These are phyloP conservation scores for Santalum album DNA, from an alignment of 164 flowering plant genomes.

Conservation along the genomic window DNA sequence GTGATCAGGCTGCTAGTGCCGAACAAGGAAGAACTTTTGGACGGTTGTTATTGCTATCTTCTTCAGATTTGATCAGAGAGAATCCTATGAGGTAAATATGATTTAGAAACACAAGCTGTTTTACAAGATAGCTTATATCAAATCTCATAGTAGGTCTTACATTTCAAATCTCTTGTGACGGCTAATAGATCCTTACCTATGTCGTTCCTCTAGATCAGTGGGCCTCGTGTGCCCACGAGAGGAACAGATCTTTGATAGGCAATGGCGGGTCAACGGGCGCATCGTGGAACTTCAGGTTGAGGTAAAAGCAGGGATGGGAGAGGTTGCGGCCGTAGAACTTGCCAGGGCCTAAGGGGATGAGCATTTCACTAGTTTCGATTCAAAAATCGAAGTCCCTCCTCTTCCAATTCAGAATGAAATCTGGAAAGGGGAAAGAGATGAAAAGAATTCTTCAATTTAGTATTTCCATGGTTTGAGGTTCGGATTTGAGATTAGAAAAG, in stretches of 20 bases:
- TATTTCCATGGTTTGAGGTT: too few species aligned
- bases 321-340: conserved; percentile 88
- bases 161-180: too few species aligned
- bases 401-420: too few species aligned
- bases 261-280: conserved; percentile 67
- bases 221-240: conserved; percentile 81
- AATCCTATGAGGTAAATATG: too few species aligned
- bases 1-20: conserved; percentile 46
- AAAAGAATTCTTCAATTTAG: too few species aligned
- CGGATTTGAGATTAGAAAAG: too few species aligned
- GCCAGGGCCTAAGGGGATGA: conserved; percentile 54
- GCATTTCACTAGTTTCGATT: conserved; percentile 29
- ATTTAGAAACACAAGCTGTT: too few species aligned
- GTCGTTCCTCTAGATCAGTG: conserved; percentile 58
- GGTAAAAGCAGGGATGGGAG: conserved; percentile 68
- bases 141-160: too few species aligned
- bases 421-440: too few species aligned
- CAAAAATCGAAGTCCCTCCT: too few species aligned
- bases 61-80: not conserved
- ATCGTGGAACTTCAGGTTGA: conserved; percentile 43
- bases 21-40: conserved; percentile 11
- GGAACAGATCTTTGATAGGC: conserved; percentile 51
- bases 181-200: not conserved
- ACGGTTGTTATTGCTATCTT: not conserved
- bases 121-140: too few species aligned